phyloP scores from a whole-genome alignment of 2,329 filamentous ascomycete genomes.

The Sphaerulina musiva region DNA sequence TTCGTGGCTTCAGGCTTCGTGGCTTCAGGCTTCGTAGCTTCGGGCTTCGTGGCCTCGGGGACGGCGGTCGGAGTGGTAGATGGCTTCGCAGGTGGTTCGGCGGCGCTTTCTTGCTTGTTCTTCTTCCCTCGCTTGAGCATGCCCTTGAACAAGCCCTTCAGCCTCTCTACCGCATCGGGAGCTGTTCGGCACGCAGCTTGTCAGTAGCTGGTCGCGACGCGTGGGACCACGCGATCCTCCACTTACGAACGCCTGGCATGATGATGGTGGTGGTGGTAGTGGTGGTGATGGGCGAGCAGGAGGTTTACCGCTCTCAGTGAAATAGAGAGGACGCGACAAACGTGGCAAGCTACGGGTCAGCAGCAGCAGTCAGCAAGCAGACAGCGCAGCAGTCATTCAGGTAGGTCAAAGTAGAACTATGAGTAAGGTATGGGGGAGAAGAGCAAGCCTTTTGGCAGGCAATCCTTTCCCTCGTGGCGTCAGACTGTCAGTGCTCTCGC shows the following conservation, averaged over 20 bases:
- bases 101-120: constrained; percentile 13
- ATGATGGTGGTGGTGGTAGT: constrained; percentile 3
- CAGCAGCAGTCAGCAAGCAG: background rate
- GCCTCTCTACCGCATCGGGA: constrained; percentile 23
- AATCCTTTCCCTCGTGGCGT: background rate
- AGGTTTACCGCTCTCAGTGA: background rate
- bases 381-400: background rate
- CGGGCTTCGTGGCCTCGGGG: background rate
- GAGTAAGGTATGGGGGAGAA: background rate
- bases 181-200: constrained; percentile 9
- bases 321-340: background rate
- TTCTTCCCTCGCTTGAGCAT: constrained; percentile 21
- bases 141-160: constrained; percentile 22
- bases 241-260: constrained; percentile 24
- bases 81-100: constrained; percentile 7
- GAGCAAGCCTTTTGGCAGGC: background rate
- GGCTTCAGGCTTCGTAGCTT: constrained; percentile 3
- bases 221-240: background rate
- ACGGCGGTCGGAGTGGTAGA: background rate
- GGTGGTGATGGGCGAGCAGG: background rate
- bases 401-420: background rate
- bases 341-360: too few species aligned
- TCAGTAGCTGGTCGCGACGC: constrained; percentile 2
- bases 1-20: background rate
- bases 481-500: background rate